Evolutionary conservation across 129 eudicot species (phyloP).

Genomic region (Pseudognaphalium luteoalbum): DNA sequence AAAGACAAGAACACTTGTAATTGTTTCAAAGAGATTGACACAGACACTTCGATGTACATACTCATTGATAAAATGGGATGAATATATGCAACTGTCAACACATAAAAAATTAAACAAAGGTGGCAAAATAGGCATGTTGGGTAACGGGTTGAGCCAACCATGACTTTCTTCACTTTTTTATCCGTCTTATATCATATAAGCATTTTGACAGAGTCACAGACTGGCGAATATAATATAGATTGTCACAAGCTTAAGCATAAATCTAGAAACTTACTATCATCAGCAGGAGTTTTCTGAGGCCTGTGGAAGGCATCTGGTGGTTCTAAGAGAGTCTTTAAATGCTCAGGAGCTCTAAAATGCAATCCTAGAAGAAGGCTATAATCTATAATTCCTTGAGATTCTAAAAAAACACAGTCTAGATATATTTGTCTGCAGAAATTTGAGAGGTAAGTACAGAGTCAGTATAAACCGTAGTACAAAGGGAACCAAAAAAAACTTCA

Average conservation of each 20-base stretch:
- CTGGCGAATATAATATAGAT: not conserved
- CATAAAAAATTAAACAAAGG: not conserved
- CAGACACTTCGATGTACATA: too few species aligned
- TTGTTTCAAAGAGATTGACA: not conserved
- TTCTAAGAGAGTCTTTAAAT: conserved; percentile 55
- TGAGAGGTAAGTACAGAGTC: not conserved
- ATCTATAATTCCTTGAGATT: conserved; percentile 75
- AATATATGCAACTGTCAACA: not conserved
- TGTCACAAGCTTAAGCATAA: not conserved
- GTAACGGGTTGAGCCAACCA: not conserved
- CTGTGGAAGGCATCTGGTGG: conserved; percentile 46
- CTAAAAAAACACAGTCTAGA: conserved; percentile 59
- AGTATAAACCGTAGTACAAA: not conserved
- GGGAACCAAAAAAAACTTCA: not conserved
- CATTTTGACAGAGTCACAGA: too few species aligned
- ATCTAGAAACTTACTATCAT: conserved; percentile 38
- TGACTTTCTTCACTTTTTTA: not conserved
- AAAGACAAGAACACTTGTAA: not conserved
- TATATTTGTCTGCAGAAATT: conserved; percentile 59
- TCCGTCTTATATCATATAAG: not conserved
- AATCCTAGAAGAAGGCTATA: conserved; percentile 87
- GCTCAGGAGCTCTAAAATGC: conserved; percentile 91
- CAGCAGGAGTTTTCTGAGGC: conserved; percentile 21
- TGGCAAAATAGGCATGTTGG: not conserved
- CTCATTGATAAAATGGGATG: too few species aligned